Base-by-base conservation (phyloP, 2,329 filamentous ascomycete genomes). In the Calonectria pteridis region DNA sequence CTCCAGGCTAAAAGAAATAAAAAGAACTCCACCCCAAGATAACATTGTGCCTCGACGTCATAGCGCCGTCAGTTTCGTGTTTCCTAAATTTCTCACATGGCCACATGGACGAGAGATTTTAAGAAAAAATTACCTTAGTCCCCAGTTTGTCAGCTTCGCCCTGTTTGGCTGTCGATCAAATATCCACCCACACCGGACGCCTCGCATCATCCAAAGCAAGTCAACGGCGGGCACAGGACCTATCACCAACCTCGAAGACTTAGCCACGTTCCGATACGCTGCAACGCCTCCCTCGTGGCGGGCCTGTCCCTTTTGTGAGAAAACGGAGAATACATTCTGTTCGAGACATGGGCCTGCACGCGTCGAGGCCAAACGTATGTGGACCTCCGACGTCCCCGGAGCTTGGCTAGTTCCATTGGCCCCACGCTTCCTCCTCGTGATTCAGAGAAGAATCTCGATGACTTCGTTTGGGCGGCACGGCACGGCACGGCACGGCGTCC, bases 401-500 rank as follows among this genome's bases (percentile, higher is more conserved):
- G 43, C 43, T 14, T 51, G 46, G 37, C 43, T n/a, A 20, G 37
- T 20, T 20, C 26, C 26, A 43, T 55, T 13, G 37, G 50, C 50
- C 50, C 65, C 64, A 67, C 64, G 64, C 11, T 26, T 51, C 14
- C 59, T 46, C 18, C 23, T 51, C 29, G 7, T n/a, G 20, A 18
- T 16, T n/a, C 23, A 58, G 50, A 58, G 49, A 67, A n/a, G 53
- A 67, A 28, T 33, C 50, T 67, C 26, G 11, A 58, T 46, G 65
- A 31, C 26, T 58, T 33, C 51, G 50, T 29, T 58, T 26, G 31
- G 18, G 53, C 65, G 65, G 65, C 49, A 67, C 65, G 65, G 65
- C 49, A 67, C 65, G 65, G 65, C 49, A 67, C 65, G 65, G 65
- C 35, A 23, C 65, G 50, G 49, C n/a, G 33, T 50, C 49, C 49